Base-by-base conservation (phyloP, 495 filamentous ascomycete genomes). In the Annulohypoxylon nitens region DNA sequence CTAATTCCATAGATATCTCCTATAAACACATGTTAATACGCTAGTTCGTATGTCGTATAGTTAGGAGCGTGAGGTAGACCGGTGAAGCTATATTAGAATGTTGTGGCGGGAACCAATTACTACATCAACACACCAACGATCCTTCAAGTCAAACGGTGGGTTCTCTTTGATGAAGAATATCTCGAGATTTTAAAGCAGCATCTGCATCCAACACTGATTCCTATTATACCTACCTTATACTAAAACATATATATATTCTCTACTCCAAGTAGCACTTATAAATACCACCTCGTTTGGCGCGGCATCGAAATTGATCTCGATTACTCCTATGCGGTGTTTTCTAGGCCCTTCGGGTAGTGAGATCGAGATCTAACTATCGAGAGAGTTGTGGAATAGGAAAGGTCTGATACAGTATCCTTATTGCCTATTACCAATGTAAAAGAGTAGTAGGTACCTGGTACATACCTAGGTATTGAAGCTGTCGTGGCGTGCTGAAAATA, bases 81-180 rank as follows among this genome's bases (percentile, higher is more conserved):
- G 48, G 20, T 53, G 9, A 53, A 14, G 10, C 10, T 10, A 10
- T 16, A 53, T 53, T 12, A 30, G 7, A 30, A 10, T 14, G 20
- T 53, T 53, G 20, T 53, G 48, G 23, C 20, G 23, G 48, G 48
- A 26, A 26, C 48, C 23, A 53, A 53, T 30, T 53, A 9, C 48
- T 26, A 53, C 48, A 53, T 53, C 23, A 53, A 26, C 48, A 53
- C 48, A 53, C 48, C 48, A 53, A 25, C 20, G 10, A 20, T 4
- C 4, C 20, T 30, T 23, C 3, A 5, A 23, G 9, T 11, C 23
- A 9, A 14, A 50, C 43, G 14, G 14, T 16, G 18, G 0, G 7
- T 50, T 20, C 16, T 50, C 45, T 16, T 16, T 23, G 18, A n/a
- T 50, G 5, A 9, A 10, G 10, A 23, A 23, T 3, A 3, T 20